Conservation (phyloP, 1,284 basidiomycete genomes). For the Pyrrhoderma noxium region DNA sequence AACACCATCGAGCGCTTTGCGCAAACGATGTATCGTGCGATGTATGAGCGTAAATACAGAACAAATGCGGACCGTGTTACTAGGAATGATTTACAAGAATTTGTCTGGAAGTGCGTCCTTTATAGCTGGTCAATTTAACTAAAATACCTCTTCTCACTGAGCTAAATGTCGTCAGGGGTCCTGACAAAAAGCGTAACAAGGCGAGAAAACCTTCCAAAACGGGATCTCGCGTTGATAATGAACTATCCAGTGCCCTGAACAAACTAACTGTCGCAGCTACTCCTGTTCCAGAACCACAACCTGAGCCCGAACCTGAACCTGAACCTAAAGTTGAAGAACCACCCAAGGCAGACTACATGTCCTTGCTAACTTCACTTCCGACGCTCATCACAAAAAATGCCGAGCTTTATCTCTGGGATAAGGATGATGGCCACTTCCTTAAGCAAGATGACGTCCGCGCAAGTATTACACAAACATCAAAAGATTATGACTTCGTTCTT, state of each 20-base stretch:
- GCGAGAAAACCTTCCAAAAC: conserved; percentile 22
- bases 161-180: not conserved
- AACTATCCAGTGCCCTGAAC: conserved; percentile 19
- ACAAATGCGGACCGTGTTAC: conserved; percentile 60
- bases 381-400: conserved; percentile 40
- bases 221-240: conserved; percentile 20
- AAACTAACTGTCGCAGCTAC: conserved; percentile 15
- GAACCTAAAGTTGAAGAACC: not conserved
- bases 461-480: conserved; percentile 52
- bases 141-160: conserved; percentile 1
- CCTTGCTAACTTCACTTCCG: conserved; percentile 22
- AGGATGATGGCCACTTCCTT: conserved; percentile 60
- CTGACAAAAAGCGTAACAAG: conserved; percentile 21
- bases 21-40: conserved; percentile 88
- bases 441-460: conserved; percentile 69
- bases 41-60: conserved; percentile 88
- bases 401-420: conserved; percentile 70
- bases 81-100: conserved; percentile 66
- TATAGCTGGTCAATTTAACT: not conserved
- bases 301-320: conserved; percentile 17
- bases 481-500: conserved; percentile 57
- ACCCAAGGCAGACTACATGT: not conserved
- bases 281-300: conserved; percentile 17
- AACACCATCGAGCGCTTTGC: conserved; percentile 87
- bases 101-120: conserved; percentile 67